phyloP scores from a whole-genome alignment of 1,139 yeast species.

The Kodamaea derodonti region DNA sequence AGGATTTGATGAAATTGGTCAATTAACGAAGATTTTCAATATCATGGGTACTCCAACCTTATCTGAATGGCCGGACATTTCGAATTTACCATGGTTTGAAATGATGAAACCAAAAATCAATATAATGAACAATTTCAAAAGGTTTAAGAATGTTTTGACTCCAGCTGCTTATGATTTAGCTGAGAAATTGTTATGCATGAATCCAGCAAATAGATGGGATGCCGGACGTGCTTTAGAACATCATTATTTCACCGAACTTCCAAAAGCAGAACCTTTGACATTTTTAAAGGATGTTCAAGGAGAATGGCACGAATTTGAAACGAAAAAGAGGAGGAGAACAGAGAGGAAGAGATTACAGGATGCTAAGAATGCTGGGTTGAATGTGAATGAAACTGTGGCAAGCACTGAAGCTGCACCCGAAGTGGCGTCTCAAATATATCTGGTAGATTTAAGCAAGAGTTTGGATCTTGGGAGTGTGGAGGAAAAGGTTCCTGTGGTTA shows the following conservation, averaged over 20 bases:
- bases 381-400: too few relatives aligned
- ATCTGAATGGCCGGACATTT: conserved; percentile 75
- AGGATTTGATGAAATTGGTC: conserved; percentile 86
- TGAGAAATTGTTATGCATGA: conserved; percentile 53
- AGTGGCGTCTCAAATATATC: too few relatives aligned
- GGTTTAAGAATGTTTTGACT: conserved; percentile 42
- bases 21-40: conserved; percentile 69
- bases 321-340: conserved; percentile 74
- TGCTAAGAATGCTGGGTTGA: too few relatives aligned
- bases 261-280: conserved; percentile 48
- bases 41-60: conserved; percentile 83
- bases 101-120: conserved; percentile 63
- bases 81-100: conserved; percentile 87
- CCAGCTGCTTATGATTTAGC: conserved; percentile 66
- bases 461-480: too few relatives aligned
- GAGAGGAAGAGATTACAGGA: conserved; percentile 46
- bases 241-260: conserved; percentile 64
- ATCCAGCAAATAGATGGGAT: conserved; percentile 62
- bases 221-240: conserved; percentile 64
- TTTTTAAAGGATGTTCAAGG: conserved; percentile 58
- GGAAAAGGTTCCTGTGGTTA: too few relatives aligned
- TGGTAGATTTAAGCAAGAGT: too few relatives aligned
- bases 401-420: too few relatives aligned
- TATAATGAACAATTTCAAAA: conserved; percentile 45
- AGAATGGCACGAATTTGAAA: conserved; percentile 98